phyloP scores from a whole-genome alignment of 768 basidiomycete genomes.

The Boletus barrowsii region DNA sequence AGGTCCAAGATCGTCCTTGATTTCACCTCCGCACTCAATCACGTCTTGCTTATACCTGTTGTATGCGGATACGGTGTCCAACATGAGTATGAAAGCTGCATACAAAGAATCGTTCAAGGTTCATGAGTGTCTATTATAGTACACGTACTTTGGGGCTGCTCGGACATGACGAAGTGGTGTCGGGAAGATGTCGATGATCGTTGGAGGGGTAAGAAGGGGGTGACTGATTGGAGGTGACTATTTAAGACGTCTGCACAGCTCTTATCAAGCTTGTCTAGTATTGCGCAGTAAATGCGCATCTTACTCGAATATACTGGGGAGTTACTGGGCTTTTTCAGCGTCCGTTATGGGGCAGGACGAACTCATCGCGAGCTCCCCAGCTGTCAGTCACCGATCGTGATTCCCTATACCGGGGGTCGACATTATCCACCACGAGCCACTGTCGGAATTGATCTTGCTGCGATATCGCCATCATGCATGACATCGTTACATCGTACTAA shows the following conservation, averaged over 20 bases:
- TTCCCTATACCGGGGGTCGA: not conserved
- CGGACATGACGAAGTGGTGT: constrained; percentile 14
- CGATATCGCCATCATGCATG: too few species aligned
- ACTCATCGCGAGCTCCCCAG: too few species aligned
- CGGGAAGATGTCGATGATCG: not conserved
- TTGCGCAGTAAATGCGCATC: too few species aligned
- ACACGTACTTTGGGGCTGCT: constrained; percentile 10
- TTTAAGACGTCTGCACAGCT: not conserved
- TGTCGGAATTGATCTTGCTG: too few species aligned
- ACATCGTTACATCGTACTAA: too few species aligned
- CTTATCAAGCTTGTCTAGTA: not conserved
- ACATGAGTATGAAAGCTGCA: constrained; percentile 14
- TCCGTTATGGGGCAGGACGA: too few species aligned
- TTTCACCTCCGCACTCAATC: not conserved
- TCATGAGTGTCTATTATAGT: too few species aligned
- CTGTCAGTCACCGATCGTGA: not conserved
- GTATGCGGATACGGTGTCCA: constrained; percentile 4
- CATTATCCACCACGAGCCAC: too few species aligned
- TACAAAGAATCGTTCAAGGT: not conserved
- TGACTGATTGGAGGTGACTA: too few species aligned
- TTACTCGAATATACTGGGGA: too few species aligned
- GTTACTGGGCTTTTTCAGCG: too few species aligned
- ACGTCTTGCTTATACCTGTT: constrained; percentile 10
- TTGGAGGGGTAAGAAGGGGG: too few species aligned
- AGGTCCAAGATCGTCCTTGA: constrained; percentile 10